phyloP scores from a whole-genome alignment of 1,284 basidiomycete genomes.

The Melampsora americana region DNA sequence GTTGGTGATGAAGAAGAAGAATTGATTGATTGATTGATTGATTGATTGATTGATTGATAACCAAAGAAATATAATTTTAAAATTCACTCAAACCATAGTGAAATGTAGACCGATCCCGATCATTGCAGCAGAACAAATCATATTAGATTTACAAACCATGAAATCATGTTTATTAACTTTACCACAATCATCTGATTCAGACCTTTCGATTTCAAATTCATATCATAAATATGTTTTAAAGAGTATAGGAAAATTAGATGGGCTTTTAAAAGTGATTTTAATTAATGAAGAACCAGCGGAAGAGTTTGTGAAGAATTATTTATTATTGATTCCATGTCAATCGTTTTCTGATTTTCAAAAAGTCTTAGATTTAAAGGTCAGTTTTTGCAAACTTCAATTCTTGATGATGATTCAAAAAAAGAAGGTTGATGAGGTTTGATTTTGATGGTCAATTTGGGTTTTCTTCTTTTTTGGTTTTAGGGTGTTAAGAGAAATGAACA shows the following conservation, averaged over 20 bases:
- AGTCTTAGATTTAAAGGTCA: slow-evolving; percentile 57
- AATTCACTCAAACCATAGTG: slow-evolving; percentile 81
- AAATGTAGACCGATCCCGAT: slow-evolving; percentile 81
- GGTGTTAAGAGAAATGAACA: slow-evolving; percentile 81
- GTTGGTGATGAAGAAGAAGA: neutral
- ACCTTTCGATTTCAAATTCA: slow-evolving; percentile 53
- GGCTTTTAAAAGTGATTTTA: slow-evolving; percentile 86
- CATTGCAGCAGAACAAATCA: slow-evolving; percentile 87
- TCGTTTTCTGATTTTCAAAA: slow-evolving; percentile 97
- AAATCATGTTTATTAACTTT: slow-evolving; percentile 78
- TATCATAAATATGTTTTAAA: slow-evolving; percentile 78
- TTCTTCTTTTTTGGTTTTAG: slow-evolving; percentile 74
- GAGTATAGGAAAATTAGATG: slow-evolving; percentile 75
- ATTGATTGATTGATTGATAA: no score
- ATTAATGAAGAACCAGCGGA: slow-evolving; percentile 89
- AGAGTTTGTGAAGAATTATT: slow-evolving; percentile 90
- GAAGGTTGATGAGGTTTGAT: neutral
- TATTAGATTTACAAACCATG: slow-evolving; percentile 84
- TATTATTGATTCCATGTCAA: slow-evolving; percentile 81
- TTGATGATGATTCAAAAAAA: slow-evolving; percentile 4
- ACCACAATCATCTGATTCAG: slow-evolving; percentile 57
- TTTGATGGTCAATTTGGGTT: slow-evolving; percentile 6
- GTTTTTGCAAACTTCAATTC: slow-evolving; percentile 38
- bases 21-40: neutral
- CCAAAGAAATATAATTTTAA: slow-evolving; percentile 69